Percentiles rank a stretch among this genome's conserved stretches.
Conservation (phyloP, 2,329 filamentous ascomycete genomes). For the Aureobasidium namibiae region DNA sequence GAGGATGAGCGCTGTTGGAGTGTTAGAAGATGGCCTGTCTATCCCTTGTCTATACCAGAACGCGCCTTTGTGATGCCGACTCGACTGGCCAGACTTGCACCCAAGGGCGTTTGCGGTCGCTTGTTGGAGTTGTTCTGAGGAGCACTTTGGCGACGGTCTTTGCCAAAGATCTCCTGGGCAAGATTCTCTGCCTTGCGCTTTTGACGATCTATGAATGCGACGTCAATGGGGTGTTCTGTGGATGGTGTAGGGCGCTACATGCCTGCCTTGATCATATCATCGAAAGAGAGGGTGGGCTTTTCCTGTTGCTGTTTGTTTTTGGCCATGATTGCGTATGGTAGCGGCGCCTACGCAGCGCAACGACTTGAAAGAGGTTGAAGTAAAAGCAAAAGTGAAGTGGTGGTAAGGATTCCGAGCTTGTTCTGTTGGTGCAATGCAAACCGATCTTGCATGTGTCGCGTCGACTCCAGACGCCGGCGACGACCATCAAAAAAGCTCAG, state of each 20-base stretch:
- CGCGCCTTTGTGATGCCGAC: conserved; percentile 65
- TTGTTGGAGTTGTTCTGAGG: conserved; percentile 37
- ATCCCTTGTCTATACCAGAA: not conserved
- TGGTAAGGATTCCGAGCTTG: not conserved
- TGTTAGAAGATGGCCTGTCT: not conserved
- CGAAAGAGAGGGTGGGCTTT: conserved; percentile 36
- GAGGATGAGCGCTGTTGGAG: conserved; percentile 12
- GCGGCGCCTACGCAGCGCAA: not conserved
- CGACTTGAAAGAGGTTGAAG: not conserved
- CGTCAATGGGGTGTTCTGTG: conserved; percentile 11
- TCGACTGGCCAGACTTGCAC: conserved; percentile 58
- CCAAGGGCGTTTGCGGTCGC: conserved; percentile 14
- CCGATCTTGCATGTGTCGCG: conserved; percentile 6
- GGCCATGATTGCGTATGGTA: not conserved
- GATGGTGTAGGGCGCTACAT: conserved; percentile 12
- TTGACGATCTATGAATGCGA: conserved; percentile 47
- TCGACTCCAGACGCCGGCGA: not conserved
- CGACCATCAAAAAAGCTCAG: conserved; percentile 1
- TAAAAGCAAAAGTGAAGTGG: not conserved
- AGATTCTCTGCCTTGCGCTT: conserved; percentile 63
- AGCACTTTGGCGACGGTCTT: conserved; percentile 49
- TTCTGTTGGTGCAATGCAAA: not conserved
- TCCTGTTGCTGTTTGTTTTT: conserved; percentile 7
- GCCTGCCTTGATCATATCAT: conserved; percentile 46
- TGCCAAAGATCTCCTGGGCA: conserved; percentile 64